Conservation (phyloP, 2,329 filamentous ascomycete species). For the Sclerotiophoma versabilis region DNA sequence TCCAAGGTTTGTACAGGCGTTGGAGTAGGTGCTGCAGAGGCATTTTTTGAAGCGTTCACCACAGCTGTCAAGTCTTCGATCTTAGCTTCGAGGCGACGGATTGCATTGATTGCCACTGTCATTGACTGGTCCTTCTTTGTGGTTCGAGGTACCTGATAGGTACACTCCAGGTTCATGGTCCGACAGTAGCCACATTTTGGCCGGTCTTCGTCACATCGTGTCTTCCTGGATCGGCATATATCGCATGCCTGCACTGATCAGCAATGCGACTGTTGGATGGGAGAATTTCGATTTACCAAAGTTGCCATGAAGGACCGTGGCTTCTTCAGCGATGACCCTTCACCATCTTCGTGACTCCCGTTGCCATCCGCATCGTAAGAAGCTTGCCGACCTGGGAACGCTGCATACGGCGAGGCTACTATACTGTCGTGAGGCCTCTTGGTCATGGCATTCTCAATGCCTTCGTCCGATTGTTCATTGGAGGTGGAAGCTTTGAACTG, state of each 20-base stretch:
- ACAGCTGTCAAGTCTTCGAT: slow-evolving; percentile 57
- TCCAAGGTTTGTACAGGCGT: slow-evolving; percentile 19
- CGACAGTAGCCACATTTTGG: slow-evolving; percentile 61
- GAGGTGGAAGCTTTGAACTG: background rate
- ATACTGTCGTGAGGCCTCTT: slow-evolving; percentile 40
- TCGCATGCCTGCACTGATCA: slow-evolving; percentile 57
- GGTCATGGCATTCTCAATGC: slow-evolving; percentile 43
- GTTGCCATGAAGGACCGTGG: slow-evolving; percentile 48
- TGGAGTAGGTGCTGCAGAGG: slow-evolving; percentile 18
- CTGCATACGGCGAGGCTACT: slow-evolving; percentile 28
- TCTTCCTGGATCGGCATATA: slow-evolving; percentile 61
- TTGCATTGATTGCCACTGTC: slow-evolving; percentile 62
- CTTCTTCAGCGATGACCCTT: slow-evolving; percentile 42
- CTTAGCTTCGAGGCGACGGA: slow-evolving; percentile 61
- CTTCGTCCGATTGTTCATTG: background rate
- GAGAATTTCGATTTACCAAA: slow-evolving; percentile 25
- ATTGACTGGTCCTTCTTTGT: slow-evolving; percentile 64
- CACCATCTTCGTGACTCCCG: slow-evolving; percentile 33
- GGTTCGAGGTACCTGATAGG: slow-evolving; percentile 61
- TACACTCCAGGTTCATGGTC: slow-evolving; percentile 57
- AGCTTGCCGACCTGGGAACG: slow-evolving; percentile 21
- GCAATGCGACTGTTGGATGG: background rate
- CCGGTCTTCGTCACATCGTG: slow-evolving; percentile 62
- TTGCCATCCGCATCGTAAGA: slow-evolving; percentile 32
- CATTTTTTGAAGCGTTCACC: slow-evolving; percentile 34